phyloP scores from a whole-genome alignment of 805 yeast genomes.

The Teunomyces barrocoloradensis region DNA sequence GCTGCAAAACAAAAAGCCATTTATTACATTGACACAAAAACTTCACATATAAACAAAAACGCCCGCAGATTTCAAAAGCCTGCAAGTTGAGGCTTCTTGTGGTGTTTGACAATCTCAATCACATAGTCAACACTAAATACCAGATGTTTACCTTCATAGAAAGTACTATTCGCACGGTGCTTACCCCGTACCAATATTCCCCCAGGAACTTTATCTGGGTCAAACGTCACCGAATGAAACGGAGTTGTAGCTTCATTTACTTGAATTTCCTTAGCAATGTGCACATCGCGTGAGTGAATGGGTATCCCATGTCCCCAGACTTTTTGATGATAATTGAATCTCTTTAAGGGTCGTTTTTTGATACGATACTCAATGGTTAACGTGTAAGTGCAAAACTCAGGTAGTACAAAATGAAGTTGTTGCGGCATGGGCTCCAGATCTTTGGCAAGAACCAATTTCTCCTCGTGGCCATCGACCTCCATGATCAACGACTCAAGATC shows the following conservation, averaged over 20 bases:
- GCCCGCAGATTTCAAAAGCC: background rate
- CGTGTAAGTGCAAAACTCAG: slow-evolving; percentile 24
- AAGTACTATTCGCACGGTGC: slow-evolving; percentile 21
- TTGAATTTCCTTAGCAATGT: slow-evolving; percentile 13
- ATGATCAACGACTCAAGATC: slow-evolving; percentile 25
- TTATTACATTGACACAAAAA: too few relatives aligned
- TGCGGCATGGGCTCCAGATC: slow-evolving; percentile 28
- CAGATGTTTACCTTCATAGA: slow-evolving; percentile 17
- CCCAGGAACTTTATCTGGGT: slow-evolving; percentile 29
- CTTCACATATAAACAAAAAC: background rate
- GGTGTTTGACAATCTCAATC: slow-evolving; percentile 20
- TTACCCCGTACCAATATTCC: slow-evolving; percentile 28
- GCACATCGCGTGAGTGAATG: slow-evolving; percentile 18
- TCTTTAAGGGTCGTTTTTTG: slow-evolving; percentile 16
- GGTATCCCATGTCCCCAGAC: slow-evolving; percentile 28
- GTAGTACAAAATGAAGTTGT: slow-evolving; percentile 18
- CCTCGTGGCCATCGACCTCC: slow-evolving; percentile 26
- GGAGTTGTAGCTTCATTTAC: slow-evolving; percentile 17
- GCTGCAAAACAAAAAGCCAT: background rate
- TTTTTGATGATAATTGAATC: slow-evolving; percentile 24
- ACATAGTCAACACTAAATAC: slow-evolving; percentile 17
- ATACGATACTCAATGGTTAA: slow-evolving; percentile 24
- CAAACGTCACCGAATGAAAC: slow-evolving; percentile 18
- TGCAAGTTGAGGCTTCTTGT: slow-evolving; percentile 12
- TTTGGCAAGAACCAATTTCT: slow-evolving; percentile 16